A percentile compares a stretch with the other conserved stretches of the same genome.
phyloP scores from a whole-genome alignment of 441 rosid genomes.

The Gossypium davidsonii region DNA sequence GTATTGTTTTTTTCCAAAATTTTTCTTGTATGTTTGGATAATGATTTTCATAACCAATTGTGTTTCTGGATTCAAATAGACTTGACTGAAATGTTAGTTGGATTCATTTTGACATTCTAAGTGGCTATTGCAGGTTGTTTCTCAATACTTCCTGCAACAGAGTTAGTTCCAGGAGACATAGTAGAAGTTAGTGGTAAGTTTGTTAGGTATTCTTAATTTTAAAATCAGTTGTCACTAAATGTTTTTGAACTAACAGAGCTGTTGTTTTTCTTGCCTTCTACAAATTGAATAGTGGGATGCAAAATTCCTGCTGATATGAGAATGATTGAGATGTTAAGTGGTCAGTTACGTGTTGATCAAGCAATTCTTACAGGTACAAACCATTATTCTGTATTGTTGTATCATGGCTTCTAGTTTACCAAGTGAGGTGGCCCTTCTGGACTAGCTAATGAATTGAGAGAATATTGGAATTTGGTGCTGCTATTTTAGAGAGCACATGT shows the following conservation, averaged over 20 bases:
- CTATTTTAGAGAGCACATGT: not conserved
- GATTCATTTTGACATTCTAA: slow-evolving; percentile 5
- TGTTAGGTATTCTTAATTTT: slow-evolving; percentile 11
- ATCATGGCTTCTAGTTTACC: not conserved
- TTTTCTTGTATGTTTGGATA: not conserved
- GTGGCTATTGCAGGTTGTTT: slow-evolving; percentile 68
- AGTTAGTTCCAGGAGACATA: slow-evolving; percentile 92
- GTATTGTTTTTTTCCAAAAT: not conserved
- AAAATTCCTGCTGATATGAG: slow-evolving; percentile 98
- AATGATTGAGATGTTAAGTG: slow-evolving; percentile 89
- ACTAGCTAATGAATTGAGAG: not conserved
- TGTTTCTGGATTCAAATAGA: not conserved
- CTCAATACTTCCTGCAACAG: slow-evolving; percentile 91
- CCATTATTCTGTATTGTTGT: not conserved
- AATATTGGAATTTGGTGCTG: not conserved
- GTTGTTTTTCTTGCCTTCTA: slow-evolving; percentile 21
- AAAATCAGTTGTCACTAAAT: slow-evolving; percentile 4
- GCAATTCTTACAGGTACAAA: slow-evolving; percentile 89
- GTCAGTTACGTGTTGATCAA: slow-evolving; percentile 90
- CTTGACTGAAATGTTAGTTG: not conserved
- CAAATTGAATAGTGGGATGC: slow-evolving; percentile 67
- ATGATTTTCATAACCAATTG: not conserved
- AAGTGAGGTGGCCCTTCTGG: not conserved
- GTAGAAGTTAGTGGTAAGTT: slow-evolving; percentile 86
- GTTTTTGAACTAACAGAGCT: slow-evolving; percentile 17